Evolutionary conservation across 179 eudicot genomes (phyloP).

Genomic region (Silene noctiflora): DNA sequence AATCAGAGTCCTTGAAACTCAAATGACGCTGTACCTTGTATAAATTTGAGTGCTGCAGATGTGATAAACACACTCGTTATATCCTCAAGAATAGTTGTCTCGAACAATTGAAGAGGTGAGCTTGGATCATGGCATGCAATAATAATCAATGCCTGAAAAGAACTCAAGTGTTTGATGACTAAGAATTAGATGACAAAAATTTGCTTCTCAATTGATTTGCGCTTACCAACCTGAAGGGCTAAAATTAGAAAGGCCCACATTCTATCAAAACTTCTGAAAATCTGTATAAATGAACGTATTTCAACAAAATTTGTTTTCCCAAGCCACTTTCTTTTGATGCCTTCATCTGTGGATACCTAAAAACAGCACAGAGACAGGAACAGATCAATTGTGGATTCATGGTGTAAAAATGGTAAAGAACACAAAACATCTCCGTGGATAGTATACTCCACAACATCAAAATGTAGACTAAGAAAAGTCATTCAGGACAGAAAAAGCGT

Average conservation of each 20-base stretch:
- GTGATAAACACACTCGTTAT: constrained; percentile 94
- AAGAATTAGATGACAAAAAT: neutral
- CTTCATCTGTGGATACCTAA: constrained; percentile 40
- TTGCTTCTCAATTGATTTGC: neutral
- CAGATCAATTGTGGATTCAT: no score
- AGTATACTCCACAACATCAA: no score
- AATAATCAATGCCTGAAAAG: constrained; percentile 74
- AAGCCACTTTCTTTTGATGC: constrained; percentile 57
- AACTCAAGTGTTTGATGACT: constrained; percentile 15
- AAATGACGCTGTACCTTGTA: constrained; percentile 50
- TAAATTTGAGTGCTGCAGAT: constrained; percentile 73
- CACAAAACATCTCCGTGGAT: no score
- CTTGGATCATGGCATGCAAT: constrained; percentile 80
- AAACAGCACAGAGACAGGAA: constrained; percentile 15
- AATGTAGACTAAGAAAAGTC: no score
- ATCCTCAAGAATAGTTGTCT: constrained; percentile 74
- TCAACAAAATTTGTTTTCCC: constrained; percentile 98
- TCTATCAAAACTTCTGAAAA: constrained; percentile 92
- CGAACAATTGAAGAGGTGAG: constrained; percentile 82
- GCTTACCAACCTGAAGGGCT: constrained; percentile 70
- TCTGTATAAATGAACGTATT: constrained; percentile 85
- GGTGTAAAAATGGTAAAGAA: no score
- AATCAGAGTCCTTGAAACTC: neutral
- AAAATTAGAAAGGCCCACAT: constrained; percentile 92
- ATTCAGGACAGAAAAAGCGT: no score